Base-by-base conservation (phyloP, 352 stramenopile genomes). In the Phytopythium sindhum region DNA sequence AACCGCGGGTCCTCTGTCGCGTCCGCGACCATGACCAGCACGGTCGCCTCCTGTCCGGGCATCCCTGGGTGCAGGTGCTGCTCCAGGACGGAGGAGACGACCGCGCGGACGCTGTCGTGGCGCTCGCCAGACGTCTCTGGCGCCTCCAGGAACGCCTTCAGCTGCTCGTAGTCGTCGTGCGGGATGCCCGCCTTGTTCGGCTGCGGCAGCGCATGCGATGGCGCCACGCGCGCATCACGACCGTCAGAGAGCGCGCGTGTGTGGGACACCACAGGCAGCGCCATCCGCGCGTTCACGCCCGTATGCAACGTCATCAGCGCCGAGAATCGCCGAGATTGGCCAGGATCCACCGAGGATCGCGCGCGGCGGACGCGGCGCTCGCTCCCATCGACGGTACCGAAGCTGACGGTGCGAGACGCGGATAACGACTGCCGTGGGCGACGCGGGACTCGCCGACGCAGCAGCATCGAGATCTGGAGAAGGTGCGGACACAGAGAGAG, bases 11-110 rank as follows among this genome's bases (percentile, higher is more conserved):
- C 75, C 33, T 88, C 55, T 63, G 86, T 74, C 11, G 78, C 80
- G 56, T 90, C 73, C 1, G 81, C 80, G 24, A 91, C 77, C 84
- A 93, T 93, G 63, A 83, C 78, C 78, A 93, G 87, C 21, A 93
- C 81, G 19, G 81, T 86, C 17, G 84, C 80, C 39, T 93, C 84
- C 64, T 89, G 79, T 9, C 84, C 84, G 29, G 75, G 77, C 80
- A 91, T 93, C 24, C 65, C 61, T 15, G 81, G 69, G 63, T 90
- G 81, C 45, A 91, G 71, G 63, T 90, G 77, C n/a, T 61, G 69
- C 26, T 76, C 57, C 77, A 93, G 79, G 71, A 86, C 88, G 2
- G 37, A 52, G 0, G 31, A 51, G 0, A 92, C 79, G 44, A 88
- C 79, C 41, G 74, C 68, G 57, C 69, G 72, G 12, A 73, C 78